Evolutionary conservation across 2,329 filamentous ascomycete genomes (phyloP).

Genomic region (Colletotrichum spaethianum): DNA sequence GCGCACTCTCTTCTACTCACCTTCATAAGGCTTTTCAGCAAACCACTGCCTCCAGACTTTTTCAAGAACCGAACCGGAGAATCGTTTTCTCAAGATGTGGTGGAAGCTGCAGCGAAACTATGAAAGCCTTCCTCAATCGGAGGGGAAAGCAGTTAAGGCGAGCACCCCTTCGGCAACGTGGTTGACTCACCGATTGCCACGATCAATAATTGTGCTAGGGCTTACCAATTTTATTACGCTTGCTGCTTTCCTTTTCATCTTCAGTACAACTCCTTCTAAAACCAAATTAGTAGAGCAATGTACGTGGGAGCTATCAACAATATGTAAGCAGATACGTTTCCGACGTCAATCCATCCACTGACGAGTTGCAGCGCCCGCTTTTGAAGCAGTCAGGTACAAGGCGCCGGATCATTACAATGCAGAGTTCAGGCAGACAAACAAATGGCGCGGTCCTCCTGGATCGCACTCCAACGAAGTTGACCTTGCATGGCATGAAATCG

Average conservation of each 20-base stretch:
- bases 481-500: slow-evolving; percentile 32
- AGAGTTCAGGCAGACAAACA: slow-evolving; percentile 33
- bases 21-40: too few species aligned
- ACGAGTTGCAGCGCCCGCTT: slow-evolving; percentile 11
- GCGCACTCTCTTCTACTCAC: too few species aligned
- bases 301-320: slow-evolving; percentile 10
- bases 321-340: not conserved
- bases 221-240: slow-evolving; percentile 12
- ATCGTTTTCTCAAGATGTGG: slow-evolving; percentile 5
- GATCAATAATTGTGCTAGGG: slow-evolving; percentile 6
- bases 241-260: not conserved
- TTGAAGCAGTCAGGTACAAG: slow-evolving; percentile 18
- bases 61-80: not conserved
- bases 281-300: not conserved
- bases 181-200: not conserved
- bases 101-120: not conserved
- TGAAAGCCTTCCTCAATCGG: slow-evolving; percentile 15
- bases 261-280: not conserved
- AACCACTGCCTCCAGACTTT: not conserved
- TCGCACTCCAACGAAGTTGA: slow-evolving; percentile 29
- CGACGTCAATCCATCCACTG: too few species aligned
- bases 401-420: slow-evolving; percentile 27
- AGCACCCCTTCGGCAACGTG: not conserved
- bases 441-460: slow-evolving; percentile 30
- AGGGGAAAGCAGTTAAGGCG: not conserved